These are phyloP conservation scores for Clarireedia sp. DNA, from an alignment of 2,329 filamentous ascomycete species.

Conservation along the genomic window DNA sequence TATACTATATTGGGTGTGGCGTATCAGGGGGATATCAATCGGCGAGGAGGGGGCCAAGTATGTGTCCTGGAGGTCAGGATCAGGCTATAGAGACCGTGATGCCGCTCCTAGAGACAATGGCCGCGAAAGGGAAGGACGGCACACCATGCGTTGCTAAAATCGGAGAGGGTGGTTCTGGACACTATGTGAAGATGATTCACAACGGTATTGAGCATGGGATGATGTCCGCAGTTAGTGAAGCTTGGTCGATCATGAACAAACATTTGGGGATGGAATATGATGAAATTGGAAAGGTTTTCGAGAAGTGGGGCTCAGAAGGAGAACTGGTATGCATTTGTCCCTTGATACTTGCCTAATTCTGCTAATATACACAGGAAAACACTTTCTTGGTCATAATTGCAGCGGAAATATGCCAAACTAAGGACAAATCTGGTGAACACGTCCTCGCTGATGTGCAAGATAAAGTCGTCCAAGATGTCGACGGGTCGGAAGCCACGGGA, in stretches of 20 bases:
- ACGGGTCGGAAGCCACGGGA: constrained; percentile 58
- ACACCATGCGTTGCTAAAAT: constrained; percentile 72
- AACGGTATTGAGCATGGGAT: constrained; percentile 69
- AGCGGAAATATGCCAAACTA: constrained; percentile 48
- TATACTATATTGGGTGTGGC: constrained; percentile 61
- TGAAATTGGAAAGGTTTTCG: constrained; percentile 52
- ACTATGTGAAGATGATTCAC: constrained; percentile 71
- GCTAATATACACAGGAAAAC: constrained; percentile 29
- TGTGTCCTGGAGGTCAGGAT: constrained; percentile 56
- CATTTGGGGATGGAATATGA: constrained; percentile 51
- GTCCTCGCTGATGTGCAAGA: constrained; percentile 44
- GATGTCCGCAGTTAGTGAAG: constrained; percentile 56
- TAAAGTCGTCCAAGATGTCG: constrained; percentile 64
- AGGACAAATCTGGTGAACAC: constrained; percentile 33
- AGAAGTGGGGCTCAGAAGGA: constrained; percentile 55
- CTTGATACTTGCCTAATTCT: background rate
- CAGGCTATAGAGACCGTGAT: constrained; percentile 50
- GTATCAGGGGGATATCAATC: constrained; percentile 64
- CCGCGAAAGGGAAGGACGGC: constrained; percentile 55
- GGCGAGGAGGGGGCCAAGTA: constrained; percentile 56
- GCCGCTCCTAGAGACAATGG: constrained; percentile 51
- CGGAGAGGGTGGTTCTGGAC: constrained; percentile 55
- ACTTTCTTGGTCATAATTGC: constrained; percentile 59
- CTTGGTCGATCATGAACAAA: constrained; percentile 54
- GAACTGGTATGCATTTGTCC: constrained; percentile 39